Evolutionary conservation across 495 filamentous ascomycete genomes (phyloP), one percentile per base, ranked within the genome.

Genomic region (Penicillium flavigenum): DNA sequence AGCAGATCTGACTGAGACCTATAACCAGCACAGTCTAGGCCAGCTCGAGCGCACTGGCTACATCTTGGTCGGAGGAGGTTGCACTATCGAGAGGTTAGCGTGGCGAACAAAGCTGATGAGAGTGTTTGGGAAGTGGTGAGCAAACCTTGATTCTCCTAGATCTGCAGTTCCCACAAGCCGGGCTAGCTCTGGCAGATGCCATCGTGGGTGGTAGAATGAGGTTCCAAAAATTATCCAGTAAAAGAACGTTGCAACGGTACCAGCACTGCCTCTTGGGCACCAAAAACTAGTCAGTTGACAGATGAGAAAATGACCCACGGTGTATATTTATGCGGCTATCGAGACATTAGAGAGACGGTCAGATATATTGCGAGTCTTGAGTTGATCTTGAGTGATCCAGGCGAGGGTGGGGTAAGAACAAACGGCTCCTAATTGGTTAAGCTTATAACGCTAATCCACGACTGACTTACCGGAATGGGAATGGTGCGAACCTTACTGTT

Each of bases 1-100:
- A 50, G 17, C 4, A 50, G 17, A 6, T 50, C 47, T 6, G 47
- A 38, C 47, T 38, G 47, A 8, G 47, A 39, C 11, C 47, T 50
- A 24, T 50, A 50, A 11, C 47, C 47, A 24, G 17, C 4, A 5
- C 47, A 50, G 9, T 7, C 47, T 22, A 50, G 31, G 10, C 47
- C 47, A 11, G 47, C 47, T 50, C 47, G 47, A 14, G 31, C 47
- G 29, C 45, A 47, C 45, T 47, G 45, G 16, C 45, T 47, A 7
- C 45, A 47, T 29, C 45, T 27, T 29, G 45, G 45, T 10, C n/a
- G n/a, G 45, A 47, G 45, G 3, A 47, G 24, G 17, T 47, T 47
- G 27, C 45, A 47, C 45, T 47, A 17, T 29, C 14, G 9, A 47
- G 24, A 27, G 27, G 45, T 47, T n/a, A 47, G 45, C 31, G 1